Conservation (phyloP, 345 rosid species). For the Eucalyptus viminalis region DNA sequence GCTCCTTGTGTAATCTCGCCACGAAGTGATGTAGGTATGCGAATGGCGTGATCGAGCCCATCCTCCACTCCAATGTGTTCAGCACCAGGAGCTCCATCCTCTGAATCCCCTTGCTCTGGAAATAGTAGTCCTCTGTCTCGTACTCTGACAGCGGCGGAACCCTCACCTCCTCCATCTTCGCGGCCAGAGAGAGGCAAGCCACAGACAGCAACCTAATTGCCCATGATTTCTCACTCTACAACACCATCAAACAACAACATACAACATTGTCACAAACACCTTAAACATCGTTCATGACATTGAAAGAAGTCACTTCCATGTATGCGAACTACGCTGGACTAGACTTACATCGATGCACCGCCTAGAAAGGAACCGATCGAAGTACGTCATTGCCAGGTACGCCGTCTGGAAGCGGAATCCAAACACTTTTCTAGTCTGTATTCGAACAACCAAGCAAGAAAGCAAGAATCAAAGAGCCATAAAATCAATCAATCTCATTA, state of each 20-base stretch:
- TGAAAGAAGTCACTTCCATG: neutral
- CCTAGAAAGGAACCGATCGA: slow-evolving; percentile 41
- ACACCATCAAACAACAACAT: neutral
- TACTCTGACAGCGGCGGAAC: slow-evolving; percentile 32
- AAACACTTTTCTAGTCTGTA: slow-evolving; percentile 24
- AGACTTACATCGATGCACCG: slow-evolving; percentile 25
- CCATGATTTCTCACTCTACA: slow-evolving; percentile 36
- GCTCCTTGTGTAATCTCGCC: slow-evolving; percentile 5
- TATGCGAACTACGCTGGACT: neutral
- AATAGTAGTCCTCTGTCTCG: slow-evolving; percentile 16
- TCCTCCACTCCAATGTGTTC: slow-evolving; percentile 45
- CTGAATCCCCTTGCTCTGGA: slow-evolving; percentile 23
- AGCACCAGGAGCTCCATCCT: slow-evolving; percentile 69
- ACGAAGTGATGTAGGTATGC: slow-evolving; percentile 26
- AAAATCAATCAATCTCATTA: neutral
- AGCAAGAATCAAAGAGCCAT: neutral
- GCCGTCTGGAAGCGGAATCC: slow-evolving; percentile 40
- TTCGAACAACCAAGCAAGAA: neutral
- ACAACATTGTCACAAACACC: neutral
- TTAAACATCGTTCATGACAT: neutral
- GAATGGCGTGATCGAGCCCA: slow-evolving; percentile 42
- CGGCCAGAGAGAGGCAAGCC: slow-evolving; percentile 60
- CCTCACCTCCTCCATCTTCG: slow-evolving; percentile 46
- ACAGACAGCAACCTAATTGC: slow-evolving; percentile 31
- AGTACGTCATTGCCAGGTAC: slow-evolving; percentile 36